These are phyloP conservation scores for Colletotrichum sp. DNA, from an alignment of 2,329 filamentous ascomycete genomes.

Conservation along the genomic window DNA sequence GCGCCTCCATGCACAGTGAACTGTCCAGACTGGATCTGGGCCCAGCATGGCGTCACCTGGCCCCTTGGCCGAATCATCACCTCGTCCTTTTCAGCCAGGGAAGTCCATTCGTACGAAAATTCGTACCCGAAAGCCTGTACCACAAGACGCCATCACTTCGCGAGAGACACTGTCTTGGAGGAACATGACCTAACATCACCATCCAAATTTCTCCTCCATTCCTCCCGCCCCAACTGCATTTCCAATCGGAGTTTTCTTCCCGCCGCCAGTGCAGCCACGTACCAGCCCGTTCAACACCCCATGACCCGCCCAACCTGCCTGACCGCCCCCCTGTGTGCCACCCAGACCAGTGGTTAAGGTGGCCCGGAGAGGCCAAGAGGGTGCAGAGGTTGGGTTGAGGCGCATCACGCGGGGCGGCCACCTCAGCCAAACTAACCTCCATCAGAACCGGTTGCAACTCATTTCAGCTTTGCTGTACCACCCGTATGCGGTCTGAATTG, in stretches of 20 bases:
- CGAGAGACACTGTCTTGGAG: background rate
- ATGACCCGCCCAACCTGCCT: slow-evolving; percentile 3
- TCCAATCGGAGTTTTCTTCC: slow-evolving; percentile 1
- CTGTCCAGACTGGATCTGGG: background rate
- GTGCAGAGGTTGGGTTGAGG: background rate
- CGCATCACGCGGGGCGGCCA: slow-evolving; percentile 1
- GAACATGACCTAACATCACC: background rate
- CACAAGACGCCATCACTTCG: background rate
- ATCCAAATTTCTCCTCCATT: background rate
- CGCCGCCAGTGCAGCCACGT: background rate
- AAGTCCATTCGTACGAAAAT: background rate
- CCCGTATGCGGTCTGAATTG: background rate
- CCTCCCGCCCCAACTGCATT: background rate
- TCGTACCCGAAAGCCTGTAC: background rate
- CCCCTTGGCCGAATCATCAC: slow-evolving; percentile 11
- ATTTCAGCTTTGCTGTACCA: background rate
- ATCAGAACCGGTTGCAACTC: background rate
- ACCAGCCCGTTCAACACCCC: background rate
- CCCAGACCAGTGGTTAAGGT: background rate
- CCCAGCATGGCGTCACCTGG: slow-evolving; percentile 13
- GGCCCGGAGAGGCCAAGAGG: background rate
- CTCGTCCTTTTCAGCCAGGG: background rate
- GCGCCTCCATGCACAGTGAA: slow-evolving; percentile 1
- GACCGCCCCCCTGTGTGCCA: background rate
- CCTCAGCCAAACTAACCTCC: background rate